Base-by-base conservation (phyloP, 2,329 filamentous ascomycete species). In the Cercospora sp. region DNA sequence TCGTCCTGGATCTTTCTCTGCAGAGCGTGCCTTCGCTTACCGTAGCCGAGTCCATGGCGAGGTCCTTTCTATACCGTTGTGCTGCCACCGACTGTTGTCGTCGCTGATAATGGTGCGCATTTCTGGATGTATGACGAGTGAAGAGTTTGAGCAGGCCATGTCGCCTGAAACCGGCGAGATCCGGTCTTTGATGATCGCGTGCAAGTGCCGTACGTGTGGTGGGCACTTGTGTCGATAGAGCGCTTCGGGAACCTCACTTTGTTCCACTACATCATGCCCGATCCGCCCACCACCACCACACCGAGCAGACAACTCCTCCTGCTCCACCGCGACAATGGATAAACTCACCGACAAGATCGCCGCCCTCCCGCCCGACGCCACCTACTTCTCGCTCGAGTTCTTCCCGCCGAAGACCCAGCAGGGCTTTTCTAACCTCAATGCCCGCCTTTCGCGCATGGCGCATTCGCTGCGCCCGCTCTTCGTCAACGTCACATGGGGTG, bases 321-420 rank as follows among this genome's bases (percentile, higher is more conserved):
- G 31, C 40, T 58, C 48, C 61, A 65, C 13, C 42, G 42, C 36
- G 71, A 70, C 59, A 90, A 93, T 83, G 95, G 92, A 73, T 71
- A 73, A 69, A 60, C 57, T 73, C 33, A 82, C 93, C 71, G 91
- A 96, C 85, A 97, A 97, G 85, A 94, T 98, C 78, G 91, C 92
- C 82, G 92, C 93, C 69, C 83, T 99, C 83, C 91, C 92, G 80
- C 87, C 90, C 72, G 88, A 92, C 80, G 87, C 88, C 72, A 89
- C 87, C 79, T 98, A 95, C 84, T 97, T 97, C 82, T 98, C 95
- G 59, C 90, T 98, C 81, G 95, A 99, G 83, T 99, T 99, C 88
- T 99, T 99, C 83, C 95, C 95, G 73, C 95, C 95, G 71, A 99
- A 98, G 84, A 99, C 95, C 58, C 86, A 90, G 69, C 97, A 97